Evolutionary conservation across 495 filamentous ascomycete species (phyloP), one percentile per base, ranked within the genome.

Genomic region (Xylaria longipes): DNA sequence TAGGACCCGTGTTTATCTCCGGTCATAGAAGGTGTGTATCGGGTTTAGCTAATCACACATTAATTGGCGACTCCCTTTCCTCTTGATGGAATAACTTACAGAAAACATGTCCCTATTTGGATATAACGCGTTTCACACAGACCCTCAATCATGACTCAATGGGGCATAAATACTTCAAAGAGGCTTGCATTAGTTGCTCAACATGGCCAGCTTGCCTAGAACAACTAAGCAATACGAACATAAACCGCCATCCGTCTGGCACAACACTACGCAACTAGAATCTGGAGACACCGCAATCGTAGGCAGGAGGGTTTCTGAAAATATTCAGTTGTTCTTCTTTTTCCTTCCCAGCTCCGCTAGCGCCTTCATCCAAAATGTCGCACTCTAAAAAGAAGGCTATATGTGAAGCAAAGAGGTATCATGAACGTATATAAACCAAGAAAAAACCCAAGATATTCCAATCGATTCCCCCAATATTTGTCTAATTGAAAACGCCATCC

Each of bases 391-490:
- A 46, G 12, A 2, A 64, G 33, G 29, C 15, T 8, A 48, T 17
- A 52, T 52, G 29, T 52, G 64, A 68, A 57, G 65, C 67, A 65
- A 73, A 39, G 69, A 73, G 72, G 65, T 72, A 73, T 69, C 71
- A 73, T 76, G 71, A 71, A 54, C 56, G 37, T 50, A 52, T 9
- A 46, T 41, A 63, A 61, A 54, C 3, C 58, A 43, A 61, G 35
- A 39, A 7, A 37, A 50, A 8, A 46, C 7, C 5, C 3, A 43
- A 48, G 11, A 52, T 11, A 50, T 52, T 33, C 50, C n/a, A 27
- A 46, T 4, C 3, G 11, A 25, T 43, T 43, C 1, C 33, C 35
- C 65, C 33, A 2, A 22, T 29, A 29, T 67, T 8, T 56, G 12
- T 41, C 29, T 50, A 54, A 14, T 29, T 67, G n/a, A 56, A 56